phyloP scores from a whole-genome alignment of 768 basidiomycete species.

The Boletus rufocinnamomeus region DNA sequence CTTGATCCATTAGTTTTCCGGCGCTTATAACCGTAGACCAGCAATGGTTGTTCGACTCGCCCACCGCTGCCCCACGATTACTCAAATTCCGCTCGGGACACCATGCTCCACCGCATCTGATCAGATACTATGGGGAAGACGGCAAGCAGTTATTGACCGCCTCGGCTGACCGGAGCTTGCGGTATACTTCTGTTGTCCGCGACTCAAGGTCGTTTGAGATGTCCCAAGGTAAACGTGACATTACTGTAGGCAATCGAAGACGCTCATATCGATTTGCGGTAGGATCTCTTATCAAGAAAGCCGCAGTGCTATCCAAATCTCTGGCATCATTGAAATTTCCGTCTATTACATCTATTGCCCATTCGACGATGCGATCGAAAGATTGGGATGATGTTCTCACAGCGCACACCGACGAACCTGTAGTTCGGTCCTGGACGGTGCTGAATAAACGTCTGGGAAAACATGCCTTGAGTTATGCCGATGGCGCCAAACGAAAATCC shows the following conservation, averaged over 20 bases:
- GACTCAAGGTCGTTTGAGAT: slow-evolving; percentile 95
- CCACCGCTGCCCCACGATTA: slow-evolving; percentile 79
- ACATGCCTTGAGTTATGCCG: slow-evolving; percentile 62
- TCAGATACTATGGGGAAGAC: slow-evolving; percentile 96
- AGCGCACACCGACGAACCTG: slow-evolving; percentile 80
- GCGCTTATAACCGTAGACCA: slow-evolving; percentile 34
- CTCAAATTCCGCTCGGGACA: slow-evolving; percentile 94
- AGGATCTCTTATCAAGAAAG: slow-evolving; percentile 86
- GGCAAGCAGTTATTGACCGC: slow-evolving; percentile 92
- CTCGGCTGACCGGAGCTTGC: slow-evolving; percentile 83
- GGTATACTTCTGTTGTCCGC: slow-evolving; percentile 90
- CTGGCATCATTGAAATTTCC: slow-evolving; percentile 83
- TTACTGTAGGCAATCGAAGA: neutral
- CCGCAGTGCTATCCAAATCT: slow-evolving; percentile 74
- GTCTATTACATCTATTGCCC: slow-evolving; percentile 73
- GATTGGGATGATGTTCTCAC: slow-evolving; percentile 99
- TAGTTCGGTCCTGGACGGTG: slow-evolving; percentile 88
- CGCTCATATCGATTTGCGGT: slow-evolving; percentile 8
- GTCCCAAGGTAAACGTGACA: slow-evolving; percentile 71
- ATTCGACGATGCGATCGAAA: slow-evolving; percentile 78
- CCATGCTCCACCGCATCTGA: slow-evolving; percentile 84
- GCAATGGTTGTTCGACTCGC: slow-evolving; percentile 99
- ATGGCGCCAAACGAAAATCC: slow-evolving; percentile 48
- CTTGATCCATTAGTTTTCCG: neutral
- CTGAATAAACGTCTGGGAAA: slow-evolving; percentile 80